Evolutionary conservation across 371 early-diverging fungal genomes (phyloP).

Genomic region (Syncephalis fuscata): DNA sequence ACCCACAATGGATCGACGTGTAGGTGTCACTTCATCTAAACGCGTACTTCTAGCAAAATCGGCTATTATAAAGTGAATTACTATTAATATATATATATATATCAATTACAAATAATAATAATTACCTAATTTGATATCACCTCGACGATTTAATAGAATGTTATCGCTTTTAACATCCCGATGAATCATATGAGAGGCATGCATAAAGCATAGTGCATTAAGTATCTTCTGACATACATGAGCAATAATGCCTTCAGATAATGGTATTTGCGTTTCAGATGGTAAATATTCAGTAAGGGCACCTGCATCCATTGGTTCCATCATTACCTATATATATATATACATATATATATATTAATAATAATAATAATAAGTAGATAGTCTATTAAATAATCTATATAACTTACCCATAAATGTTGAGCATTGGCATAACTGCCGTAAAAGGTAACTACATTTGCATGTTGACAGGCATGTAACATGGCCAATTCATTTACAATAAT

Average conservation of each 20-base stretch:
- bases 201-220: slow-evolving; percentile 21
- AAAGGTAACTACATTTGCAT: slow-evolving; percentile 53
- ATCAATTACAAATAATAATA: not conserved
- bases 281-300: slow-evolving; percentile 81
- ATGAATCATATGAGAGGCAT: slow-evolving; percentile 82
- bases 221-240: too few species aligned
- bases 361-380: not conserved
- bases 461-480: slow-evolving; percentile 48
- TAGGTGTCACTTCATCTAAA: not conserved
- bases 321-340: slow-evolving; percentile 82
- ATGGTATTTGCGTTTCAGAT: slow-evolving; percentile 58
- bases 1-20: slow-evolving; percentile 42
- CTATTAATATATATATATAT: not conserved
- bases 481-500: slow-evolving; percentile 51
- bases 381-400: not conserved
- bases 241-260: not conserved
- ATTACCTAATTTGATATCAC: slow-evolving; percentile 72
- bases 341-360: slow-evolving; percentile 8
- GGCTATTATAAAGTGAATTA: not conserved
- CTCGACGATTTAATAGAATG: slow-evolving; percentile 65
- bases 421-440: slow-evolving; percentile 39
- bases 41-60: not conserved
- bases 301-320: slow-evolving; percentile 97
- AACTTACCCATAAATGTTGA: slow-evolving; percentile 31
- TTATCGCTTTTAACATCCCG: slow-evolving; percentile 96